Percentiles rank a stretch among this genome's conserved stretches.
phyloP scores from a whole-genome alignment of 768 basidiomycete species.

The Holtermanniella nyarrowii region DNA sequence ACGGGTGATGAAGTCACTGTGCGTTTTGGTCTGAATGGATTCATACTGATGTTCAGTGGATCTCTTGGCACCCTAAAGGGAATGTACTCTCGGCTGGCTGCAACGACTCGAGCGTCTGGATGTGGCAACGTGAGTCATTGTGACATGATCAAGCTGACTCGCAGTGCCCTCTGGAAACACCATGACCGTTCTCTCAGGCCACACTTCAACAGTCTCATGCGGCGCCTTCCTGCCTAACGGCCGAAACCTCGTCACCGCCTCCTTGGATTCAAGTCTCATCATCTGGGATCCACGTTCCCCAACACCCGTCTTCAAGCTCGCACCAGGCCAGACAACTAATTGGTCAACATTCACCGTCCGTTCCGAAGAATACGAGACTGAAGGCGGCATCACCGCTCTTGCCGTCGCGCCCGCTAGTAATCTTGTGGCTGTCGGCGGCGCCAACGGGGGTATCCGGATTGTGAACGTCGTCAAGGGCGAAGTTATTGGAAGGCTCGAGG shows the following conservation, averaged over 20 bases:
- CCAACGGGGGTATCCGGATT: constrained; percentile 72
- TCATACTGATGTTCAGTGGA: constrained; percentile 51
- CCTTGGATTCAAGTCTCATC: constrained; percentile 67
- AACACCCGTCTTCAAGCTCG: constrained; percentile 70
- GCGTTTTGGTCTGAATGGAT: constrained; percentile 26
- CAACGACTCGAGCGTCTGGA: constrained; percentile 87
- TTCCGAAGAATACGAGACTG: constrained; percentile 58
- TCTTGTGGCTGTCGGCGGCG: constrained; percentile 81
- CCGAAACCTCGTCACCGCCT: constrained; percentile 79
- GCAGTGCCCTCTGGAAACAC: constrained; percentile 87
- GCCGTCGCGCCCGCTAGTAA: constrained; percentile 77
- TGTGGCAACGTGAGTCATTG: constrained; percentile 75
- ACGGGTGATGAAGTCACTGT: constrained; percentile 96
- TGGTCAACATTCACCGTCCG: constrained; percentile 4
- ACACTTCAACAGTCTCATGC: constrained; percentile 69
- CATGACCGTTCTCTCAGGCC: constrained; percentile 92
- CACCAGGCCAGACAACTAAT: constrained; percentile 33
- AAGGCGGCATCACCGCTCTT: constrained; percentile 69
- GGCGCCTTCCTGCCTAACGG: constrained; percentile 91
- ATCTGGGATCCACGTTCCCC: constrained; percentile 82
- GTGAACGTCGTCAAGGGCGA: constrained; percentile 80
- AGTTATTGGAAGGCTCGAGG: constrained; percentile 63
- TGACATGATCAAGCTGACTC: neutral
- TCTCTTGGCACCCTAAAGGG: constrained; percentile 95
- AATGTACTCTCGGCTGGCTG: constrained; percentile 77